Evolutionary conservation across 192 early-diverging fungal genomes (phyloP).

Genomic region (Coemansia erecta): DNA sequence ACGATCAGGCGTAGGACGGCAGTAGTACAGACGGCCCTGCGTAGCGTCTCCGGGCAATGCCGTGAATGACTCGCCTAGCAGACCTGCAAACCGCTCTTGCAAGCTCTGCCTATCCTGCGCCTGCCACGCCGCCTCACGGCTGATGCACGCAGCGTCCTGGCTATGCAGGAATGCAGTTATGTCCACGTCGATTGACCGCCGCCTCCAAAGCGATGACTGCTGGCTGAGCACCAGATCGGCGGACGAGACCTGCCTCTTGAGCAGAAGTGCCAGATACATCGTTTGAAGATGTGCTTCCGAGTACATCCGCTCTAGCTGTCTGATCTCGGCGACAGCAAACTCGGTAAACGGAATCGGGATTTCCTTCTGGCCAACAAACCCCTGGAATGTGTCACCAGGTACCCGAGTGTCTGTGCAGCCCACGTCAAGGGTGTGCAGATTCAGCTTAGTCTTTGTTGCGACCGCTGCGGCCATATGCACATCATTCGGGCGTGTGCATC

Average conservation of each 20-base stretch:
- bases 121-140: constrained; percentile 35
- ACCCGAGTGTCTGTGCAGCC: constrained; percentile 23
- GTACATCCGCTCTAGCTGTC: constrained; percentile 48
- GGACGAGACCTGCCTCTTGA: constrained; percentile 34
- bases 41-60: constrained; percentile 35
- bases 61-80: constrained; percentile 43
- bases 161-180: constrained; percentile 54
- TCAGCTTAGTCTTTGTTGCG: constrained; percentile 27
- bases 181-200: constrained; percentile 46
- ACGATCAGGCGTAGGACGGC: constrained; percentile 24
- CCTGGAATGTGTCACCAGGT: constrained; percentile 31
- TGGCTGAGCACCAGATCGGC: constrained; percentile 38
- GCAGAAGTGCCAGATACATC: constrained; percentile 48
- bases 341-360: constrained; percentile 44
- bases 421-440: constrained; percentile 31
- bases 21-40: constrained; percentile 48
- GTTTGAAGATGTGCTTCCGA: constrained; percentile 48
- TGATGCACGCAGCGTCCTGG: constrained; percentile 46
- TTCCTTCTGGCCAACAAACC: constrained; percentile 44
- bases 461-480: not conserved
- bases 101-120: constrained; percentile 33
- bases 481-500: constrained; percentile 28
- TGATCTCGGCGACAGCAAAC: constrained; percentile 45
- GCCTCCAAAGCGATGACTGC: constrained; percentile 40
- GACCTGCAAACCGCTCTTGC: constrained; percentile 34